Percentiles rank a stretch among this genome's conserved stretches.
phyloP scores from a whole-genome alignment of 1,139 yeast species.

The Sugiyamaella castrensis region DNA sequence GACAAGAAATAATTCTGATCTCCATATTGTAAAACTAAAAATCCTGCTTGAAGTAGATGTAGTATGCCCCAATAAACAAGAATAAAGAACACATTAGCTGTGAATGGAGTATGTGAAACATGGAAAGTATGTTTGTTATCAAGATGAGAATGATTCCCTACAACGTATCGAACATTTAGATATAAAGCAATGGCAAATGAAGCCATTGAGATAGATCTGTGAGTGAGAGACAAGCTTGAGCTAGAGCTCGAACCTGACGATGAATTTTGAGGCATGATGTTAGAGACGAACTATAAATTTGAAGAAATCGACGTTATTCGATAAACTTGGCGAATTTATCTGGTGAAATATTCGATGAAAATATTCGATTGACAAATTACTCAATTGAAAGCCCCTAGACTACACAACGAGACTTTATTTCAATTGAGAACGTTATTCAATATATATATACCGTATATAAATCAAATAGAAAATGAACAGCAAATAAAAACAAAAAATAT shows the following conservation, averaged over 20 bases:
- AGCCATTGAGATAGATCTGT: constrained; percentile 46
- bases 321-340: too few relatives aligned
- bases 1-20: constrained; percentile 33
- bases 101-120: constrained; percentile 62
- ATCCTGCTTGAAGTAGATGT: constrained; percentile 52
- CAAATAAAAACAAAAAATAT: too few relatives aligned
- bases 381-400: background rate
- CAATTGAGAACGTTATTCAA: background rate
- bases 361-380: too few relatives aligned
- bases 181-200: constrained; percentile 53
- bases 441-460: too few relatives aligned
- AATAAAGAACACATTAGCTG: constrained; percentile 53
- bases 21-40: constrained; percentile 51
- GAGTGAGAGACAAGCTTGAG: constrained; percentile 8
- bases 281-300: background rate
- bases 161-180: constrained; percentile 53
- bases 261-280: constrained; percentile 2
- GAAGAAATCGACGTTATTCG: background rate
- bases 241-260: constrained; percentile 2
- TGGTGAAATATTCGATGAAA: background rate
- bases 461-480: too few relatives aligned
- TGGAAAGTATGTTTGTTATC: constrained; percentile 46
- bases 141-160: constrained; percentile 46
- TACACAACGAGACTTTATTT: background rate
- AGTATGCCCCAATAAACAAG: constrained; percentile 58